Percentiles rank a stretch among this genome's conserved stretches.
These are phyloP conservation scores for Daldinia grandis DNA, from an alignment of 495 filamentous ascomycete species.

Conservation along the genomic window DNA sequence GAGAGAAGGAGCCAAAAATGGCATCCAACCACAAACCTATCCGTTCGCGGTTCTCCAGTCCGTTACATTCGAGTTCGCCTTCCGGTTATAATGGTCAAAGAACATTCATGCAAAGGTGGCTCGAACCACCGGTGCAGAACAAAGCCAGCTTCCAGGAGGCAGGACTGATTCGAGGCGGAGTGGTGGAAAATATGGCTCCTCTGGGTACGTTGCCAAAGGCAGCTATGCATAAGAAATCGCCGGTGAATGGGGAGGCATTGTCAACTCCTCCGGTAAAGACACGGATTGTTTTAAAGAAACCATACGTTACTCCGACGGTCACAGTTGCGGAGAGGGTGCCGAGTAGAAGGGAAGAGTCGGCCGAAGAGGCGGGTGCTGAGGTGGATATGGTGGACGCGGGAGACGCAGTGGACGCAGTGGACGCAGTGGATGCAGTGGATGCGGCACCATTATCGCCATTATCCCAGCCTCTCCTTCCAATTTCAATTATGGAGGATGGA, in stretches of 20 bases:
- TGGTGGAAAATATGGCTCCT: slow-evolving; percentile 74
- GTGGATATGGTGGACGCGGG: neutral
- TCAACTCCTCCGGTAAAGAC: slow-evolving; percentile 42
- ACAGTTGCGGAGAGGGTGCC: slow-evolving; percentile 31
- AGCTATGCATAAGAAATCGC: slow-evolving; percentile 53
- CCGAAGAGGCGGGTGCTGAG: slow-evolving; percentile 9
- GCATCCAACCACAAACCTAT: slow-evolving; percentile 51
- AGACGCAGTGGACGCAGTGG: slow-evolving; percentile 3
- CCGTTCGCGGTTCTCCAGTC: slow-evolving; percentile 65
- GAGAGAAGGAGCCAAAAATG: slow-evolving; percentile 32
- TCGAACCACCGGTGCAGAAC: slow-evolving; percentile 71
- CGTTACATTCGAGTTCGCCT: slow-evolving; percentile 51
- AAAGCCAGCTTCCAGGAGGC: slow-evolving; percentile 78
- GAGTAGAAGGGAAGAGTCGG: slow-evolving; percentile 9
- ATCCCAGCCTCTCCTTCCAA: slow-evolving; percentile 27
- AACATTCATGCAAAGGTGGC: slow-evolving; percentile 66
- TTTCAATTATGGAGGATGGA: slow-evolving; percentile 27
- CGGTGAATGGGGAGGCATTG: slow-evolving; percentile 28
- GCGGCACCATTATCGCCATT: slow-evolving; percentile 32
- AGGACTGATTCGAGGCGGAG: slow-evolving; percentile 67
- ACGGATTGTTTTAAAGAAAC: slow-evolving; percentile 53
- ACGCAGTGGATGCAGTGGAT: slow-evolving; percentile 8
- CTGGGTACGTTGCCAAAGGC: slow-evolving; percentile 69
- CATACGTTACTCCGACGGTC: slow-evolving; percentile 26
- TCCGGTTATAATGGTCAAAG: slow-evolving; percentile 47